phyloP scores from a whole-genome alignment of 1,284 basidiomycete genomes.

The Ceratorhiza oryzae-sativae region DNA sequence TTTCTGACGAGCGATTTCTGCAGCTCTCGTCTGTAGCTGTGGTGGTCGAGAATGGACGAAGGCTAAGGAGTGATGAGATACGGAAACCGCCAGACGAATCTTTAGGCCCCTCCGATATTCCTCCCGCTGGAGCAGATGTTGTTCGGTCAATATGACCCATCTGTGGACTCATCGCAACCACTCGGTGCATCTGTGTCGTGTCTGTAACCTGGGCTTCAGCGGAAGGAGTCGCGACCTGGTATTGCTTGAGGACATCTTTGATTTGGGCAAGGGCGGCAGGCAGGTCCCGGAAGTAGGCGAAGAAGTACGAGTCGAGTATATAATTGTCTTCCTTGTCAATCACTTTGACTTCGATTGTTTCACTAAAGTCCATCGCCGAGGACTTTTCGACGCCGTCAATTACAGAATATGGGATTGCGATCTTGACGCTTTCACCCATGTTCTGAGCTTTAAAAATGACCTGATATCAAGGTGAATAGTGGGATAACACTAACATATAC shows the following conservation, averaged over 20 bases:
- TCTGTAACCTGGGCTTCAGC: constrained; percentile 59
- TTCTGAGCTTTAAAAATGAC: constrained; percentile 94
- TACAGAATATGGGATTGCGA: constrained; percentile 91
- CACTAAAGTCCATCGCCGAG: constrained; percentile 89
- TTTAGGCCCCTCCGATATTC: not conserved
- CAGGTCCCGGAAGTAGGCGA: constrained; percentile 88
- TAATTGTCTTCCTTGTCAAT: constrained; percentile 81
- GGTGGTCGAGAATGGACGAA: constrained; percentile 27
- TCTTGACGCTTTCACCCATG: constrained; percentile 91
- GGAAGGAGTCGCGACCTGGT: constrained; percentile 7
- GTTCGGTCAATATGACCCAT: constrained; percentile 23
- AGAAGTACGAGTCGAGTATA: constrained; percentile 88
- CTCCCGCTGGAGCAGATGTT: constrained; percentile 9
- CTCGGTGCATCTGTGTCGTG: constrained; percentile 57
- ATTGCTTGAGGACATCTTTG: constrained; percentile 63
- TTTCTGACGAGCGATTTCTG: not conserved
- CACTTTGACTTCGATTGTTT: constrained; percentile 92
- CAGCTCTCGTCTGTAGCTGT: not conserved
- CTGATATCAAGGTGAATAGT: constrained; percentile 23
- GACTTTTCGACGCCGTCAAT: constrained; percentile 90
- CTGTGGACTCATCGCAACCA: constrained; percentile 1
- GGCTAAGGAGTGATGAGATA: constrained; percentile 29
- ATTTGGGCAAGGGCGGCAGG: constrained; percentile 78
- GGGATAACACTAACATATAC: not conserved
- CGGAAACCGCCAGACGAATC: constrained; percentile 29